Conservation (phyloP, 768 basidiomycete genomes). For the Porphyrellus cyaneotinctus region DNA sequence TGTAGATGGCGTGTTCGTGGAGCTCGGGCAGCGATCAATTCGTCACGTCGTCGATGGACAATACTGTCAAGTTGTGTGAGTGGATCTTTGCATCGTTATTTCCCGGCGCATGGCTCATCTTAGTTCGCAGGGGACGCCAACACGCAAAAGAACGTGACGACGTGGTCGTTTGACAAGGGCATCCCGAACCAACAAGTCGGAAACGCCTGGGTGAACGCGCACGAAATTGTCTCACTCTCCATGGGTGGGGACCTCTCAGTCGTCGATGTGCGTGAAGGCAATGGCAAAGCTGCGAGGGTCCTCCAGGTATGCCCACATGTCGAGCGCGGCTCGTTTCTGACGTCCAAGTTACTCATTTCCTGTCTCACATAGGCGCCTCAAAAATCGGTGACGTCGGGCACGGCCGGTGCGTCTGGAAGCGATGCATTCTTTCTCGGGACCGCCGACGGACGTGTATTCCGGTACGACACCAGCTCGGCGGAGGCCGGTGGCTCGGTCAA, state of each 20-base stretch:
- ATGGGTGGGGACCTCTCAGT: constrained; percentile 78
- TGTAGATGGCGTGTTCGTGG: constrained; percentile 77
- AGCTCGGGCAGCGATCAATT: constrained; percentile 67
- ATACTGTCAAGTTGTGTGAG: constrained; percentile 81
- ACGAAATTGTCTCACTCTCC: constrained; percentile 77
- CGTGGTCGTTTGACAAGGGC: constrained; percentile 73
- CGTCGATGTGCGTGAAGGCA: constrained; percentile 65
- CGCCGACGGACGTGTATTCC: constrained; percentile 70
- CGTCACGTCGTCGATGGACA: constrained; percentile 82
- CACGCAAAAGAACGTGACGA: constrained; percentile 57
- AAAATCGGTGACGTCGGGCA: constrained; percentile 68
- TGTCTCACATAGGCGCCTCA: constrained; percentile 60
- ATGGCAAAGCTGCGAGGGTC: constrained; percentile 55
- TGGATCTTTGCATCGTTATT: neutral
- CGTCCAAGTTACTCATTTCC: neutral
- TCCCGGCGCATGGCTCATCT: neutral
- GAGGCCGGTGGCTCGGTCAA: constrained; percentile 28
- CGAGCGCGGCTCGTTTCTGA: neutral
- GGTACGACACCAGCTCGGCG: constrained; percentile 45
- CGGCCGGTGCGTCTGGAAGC: constrained; percentile 31
- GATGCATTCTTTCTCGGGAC: constrained; percentile 79
- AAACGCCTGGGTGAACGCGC: constrained; percentile 72
- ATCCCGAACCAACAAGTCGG: constrained; percentile 83
- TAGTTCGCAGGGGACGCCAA: constrained; percentile 69
- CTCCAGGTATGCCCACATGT: constrained; percentile 49